Evolutionary conservation across 2,329 filamentous ascomycete species (phyloP).

Genomic region (Pleomassaria siparia): DNA sequence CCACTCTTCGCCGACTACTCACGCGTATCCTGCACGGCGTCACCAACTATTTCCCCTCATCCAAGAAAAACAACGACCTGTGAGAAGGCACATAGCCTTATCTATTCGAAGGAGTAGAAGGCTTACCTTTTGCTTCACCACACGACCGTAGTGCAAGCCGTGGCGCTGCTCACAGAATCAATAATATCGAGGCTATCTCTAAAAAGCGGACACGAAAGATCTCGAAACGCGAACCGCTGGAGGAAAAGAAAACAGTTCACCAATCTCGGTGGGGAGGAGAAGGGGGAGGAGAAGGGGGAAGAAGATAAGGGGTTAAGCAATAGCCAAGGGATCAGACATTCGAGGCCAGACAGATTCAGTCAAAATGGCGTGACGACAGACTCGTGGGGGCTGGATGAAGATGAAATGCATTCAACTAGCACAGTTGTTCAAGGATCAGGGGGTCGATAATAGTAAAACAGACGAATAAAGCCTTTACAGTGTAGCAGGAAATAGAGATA

Average conservation of each 20-base stretch:
- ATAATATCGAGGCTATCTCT: conserved; percentile 5
- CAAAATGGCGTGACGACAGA: background rate
- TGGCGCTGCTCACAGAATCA: background rate
- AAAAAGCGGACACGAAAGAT: conserved; percentile 6
- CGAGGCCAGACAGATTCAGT: background rate
- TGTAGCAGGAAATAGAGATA: background rate
- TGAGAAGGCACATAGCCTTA: too few species aligned
- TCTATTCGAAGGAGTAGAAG: too few species aligned
- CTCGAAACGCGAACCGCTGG: background rate
- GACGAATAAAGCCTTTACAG: background rate
- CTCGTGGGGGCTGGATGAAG: background rate
- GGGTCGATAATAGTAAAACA: background rate
- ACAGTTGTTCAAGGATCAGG: background rate
- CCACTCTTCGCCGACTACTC: conserved; percentile 1
- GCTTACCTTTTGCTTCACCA: too few species aligned
- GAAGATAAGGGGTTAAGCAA: background rate
- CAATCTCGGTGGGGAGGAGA: background rate
- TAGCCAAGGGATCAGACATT: too few species aligned
- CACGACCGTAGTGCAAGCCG: too few species aligned
- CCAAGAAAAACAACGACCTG: background rate
- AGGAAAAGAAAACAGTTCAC: background rate
- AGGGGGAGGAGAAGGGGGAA: background rate
- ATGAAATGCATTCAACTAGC: background rate
- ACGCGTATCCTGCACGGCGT: background rate
- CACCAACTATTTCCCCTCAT: background rate